phyloP scores from a whole-genome alignment of 2,329 filamentous ascomycete species.

The Calonectria ilicicola region DNA sequence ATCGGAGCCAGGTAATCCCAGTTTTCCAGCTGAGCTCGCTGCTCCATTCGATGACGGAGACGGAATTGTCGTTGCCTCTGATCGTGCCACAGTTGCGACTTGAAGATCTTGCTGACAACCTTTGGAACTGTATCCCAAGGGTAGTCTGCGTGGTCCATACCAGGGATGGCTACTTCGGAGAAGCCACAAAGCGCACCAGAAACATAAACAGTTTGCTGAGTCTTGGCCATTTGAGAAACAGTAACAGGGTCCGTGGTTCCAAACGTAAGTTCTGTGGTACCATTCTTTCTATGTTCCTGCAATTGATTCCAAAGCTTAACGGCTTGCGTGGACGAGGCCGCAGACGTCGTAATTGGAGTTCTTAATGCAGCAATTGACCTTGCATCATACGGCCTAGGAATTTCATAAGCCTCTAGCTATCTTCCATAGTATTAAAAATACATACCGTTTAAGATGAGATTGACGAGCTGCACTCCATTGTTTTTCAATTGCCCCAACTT shows the following conservation, averaged over 20 bases:
- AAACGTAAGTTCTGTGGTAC: constrained; percentile 51
- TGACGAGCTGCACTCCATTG: constrained; percentile 47
- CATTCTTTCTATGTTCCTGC: constrained; percentile 47
- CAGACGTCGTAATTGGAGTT: constrained; percentile 41
- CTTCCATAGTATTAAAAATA: no score
- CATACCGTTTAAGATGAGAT: constrained; percentile 42
- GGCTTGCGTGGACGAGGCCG: constrained; percentile 47
- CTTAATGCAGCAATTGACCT: constrained; percentile 49
- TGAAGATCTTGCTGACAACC: constrained; percentile 54
- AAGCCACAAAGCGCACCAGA: constrained; percentile 55
- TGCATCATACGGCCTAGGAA: constrained; percentile 29
- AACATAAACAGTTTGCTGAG: constrained; percentile 50
- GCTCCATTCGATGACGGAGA: constrained; percentile 43
- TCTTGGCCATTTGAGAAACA: constrained; percentile 47
- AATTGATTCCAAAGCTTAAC: constrained; percentile 53
- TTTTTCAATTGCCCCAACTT: constrained; percentile 49
- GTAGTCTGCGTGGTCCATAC: constrained; percentile 56
- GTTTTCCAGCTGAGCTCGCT: constrained; percentile 48
- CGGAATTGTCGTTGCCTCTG: constrained; percentile 54
- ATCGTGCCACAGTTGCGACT: constrained; percentile 54
- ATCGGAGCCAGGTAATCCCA: constrained; percentile 55
- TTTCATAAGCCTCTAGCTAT: background rate
- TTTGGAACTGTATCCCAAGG: constrained; percentile 56
- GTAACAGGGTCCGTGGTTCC: constrained; percentile 52
- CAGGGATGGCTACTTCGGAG: constrained; percentile 50